Evolutionary conservation across 495 filamentous ascomycete genomes (phyloP), one percentile per base, ranked within the genome.

Genomic region (Glonium stellatum): DNA sequence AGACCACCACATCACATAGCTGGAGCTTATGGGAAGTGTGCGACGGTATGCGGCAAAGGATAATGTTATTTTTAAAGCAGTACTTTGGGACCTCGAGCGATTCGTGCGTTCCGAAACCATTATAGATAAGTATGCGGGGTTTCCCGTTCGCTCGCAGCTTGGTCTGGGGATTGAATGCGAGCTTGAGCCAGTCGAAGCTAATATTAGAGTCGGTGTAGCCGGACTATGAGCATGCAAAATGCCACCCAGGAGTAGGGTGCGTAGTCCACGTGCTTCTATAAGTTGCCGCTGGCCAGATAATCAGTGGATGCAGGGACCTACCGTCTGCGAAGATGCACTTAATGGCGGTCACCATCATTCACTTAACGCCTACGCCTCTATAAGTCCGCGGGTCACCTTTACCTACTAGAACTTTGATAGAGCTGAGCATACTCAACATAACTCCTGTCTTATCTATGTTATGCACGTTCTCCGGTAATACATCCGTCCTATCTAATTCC

Each of bases 161-260:
- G 37, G 36, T 57, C 54, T 57, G 37, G 10, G 37, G 37, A 57
- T 57, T 18, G 23, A 44, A 57, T 21, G 46, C 54, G 5, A 42
- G 54, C 23, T 9, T 57, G 37, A 57, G 54, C 54, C 23, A 57
- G 36, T 57, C 23, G 4, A 4, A 46, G 54, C 65, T 74, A 55
- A 73, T 73, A 9, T 68, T 65, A 35, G 60, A 69, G 42, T 73
- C 64, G n/a, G 65, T 72, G 58, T 71, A 72, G 52, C 69, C 59
- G 23, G 60, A 54, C 59, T 72, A 59, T 3, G 70, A 66, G 59
- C 54, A 70, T 46, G 61, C 61, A 64, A 57, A 72, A 63, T 65
- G 58, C 70, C 59, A 75, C 50, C 65, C 23, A 23, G 36, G 37
- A 23, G 54, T 57, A 22, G 54, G 37, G 18, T 57, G 35, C 37